These are phyloP conservation scores for Melastoma candidum DNA, from an alignment of 441 rosid species.

Conservation along the genomic window DNA sequence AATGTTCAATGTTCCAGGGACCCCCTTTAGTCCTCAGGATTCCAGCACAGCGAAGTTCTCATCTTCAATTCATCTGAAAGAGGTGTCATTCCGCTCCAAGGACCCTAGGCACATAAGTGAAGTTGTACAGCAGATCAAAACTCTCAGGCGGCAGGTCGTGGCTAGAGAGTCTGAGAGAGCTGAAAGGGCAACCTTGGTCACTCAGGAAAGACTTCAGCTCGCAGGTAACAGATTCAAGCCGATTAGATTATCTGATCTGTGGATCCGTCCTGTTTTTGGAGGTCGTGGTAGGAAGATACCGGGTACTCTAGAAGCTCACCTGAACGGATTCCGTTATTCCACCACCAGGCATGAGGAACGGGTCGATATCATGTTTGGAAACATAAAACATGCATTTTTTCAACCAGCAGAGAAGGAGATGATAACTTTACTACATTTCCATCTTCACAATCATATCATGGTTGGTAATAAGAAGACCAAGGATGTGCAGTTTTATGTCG, in stretches of 20 bases:
- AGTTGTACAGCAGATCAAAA: slow-evolving; percentile 48
- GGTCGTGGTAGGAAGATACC: slow-evolving; percentile 82
- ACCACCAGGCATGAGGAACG: slow-evolving; percentile 66
- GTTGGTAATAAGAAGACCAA: slow-evolving; percentile 82
- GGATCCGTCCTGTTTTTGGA: slow-evolving; percentile 76
- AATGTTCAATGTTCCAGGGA: slow-evolving; percentile 53
- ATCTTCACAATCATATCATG: slow-evolving; percentile 86
- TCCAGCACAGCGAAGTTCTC: slow-evolving; percentile 29
- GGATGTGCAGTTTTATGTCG: slow-evolving; percentile 83
- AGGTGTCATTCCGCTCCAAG: slow-evolving; percentile 58
- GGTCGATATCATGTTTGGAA: slow-evolving; percentile 63
- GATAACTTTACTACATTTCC: slow-evolving; percentile 78
- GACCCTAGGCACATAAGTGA: slow-evolving; percentile 57
- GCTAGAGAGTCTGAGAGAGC: slow-evolving; percentile 81
- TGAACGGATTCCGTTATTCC: slow-evolving; percentile 66
- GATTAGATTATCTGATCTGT: slow-evolving; percentile 56
- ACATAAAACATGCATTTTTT: slow-evolving; percentile 79
- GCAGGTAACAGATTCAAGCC: slow-evolving; percentile 76
- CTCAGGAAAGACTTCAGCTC: slow-evolving; percentile 75
- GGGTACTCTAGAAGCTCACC: slow-evolving; percentile 74
- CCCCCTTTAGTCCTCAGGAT: slow-evolving; percentile 51
- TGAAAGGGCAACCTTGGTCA: slow-evolving; percentile 85
- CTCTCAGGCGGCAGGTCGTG: slow-evolving; percentile 59
- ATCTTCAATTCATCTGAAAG: slow-evolving; percentile 46
- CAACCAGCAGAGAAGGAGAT: slow-evolving; percentile 94